These are phyloP conservation scores for Clarireedia paspali DNA, from an alignment of 2,329 filamentous ascomycete genomes.

Conservation along the genomic window DNA sequence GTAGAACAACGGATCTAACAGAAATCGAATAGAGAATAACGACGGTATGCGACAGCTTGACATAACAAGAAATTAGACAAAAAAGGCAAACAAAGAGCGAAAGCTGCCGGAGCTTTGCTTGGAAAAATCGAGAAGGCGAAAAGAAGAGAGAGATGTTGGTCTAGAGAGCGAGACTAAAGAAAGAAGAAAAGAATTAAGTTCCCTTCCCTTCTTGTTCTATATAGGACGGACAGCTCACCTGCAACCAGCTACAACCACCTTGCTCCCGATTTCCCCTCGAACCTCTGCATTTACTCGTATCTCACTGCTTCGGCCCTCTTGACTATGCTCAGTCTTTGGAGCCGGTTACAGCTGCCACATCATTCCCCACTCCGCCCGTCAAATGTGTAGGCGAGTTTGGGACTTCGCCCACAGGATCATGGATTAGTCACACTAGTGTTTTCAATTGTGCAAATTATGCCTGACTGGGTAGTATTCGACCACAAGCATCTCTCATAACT, in stretches of 20 bases:
- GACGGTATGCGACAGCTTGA: background rate
- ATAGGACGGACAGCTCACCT: background rate
- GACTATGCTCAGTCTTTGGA: background rate
- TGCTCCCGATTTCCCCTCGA: background rate
- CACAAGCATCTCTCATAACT: too few species aligned
- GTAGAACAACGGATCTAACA: background rate
- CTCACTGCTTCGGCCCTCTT: background rate
- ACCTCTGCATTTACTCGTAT: background rate
- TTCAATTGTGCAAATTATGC: constrained; percentile 14
- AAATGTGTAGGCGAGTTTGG: constrained; percentile 25
- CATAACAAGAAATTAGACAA: constrained; percentile 21
- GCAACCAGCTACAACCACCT: background rate
- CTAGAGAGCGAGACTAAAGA: constrained; percentile 25
- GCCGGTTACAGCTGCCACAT: constrained; percentile 4
- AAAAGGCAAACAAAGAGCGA: constrained; percentile 18
- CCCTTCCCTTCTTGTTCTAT: constrained; percentile 4
- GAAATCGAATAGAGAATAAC: too few species aligned
- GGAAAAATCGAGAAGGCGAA: background rate
- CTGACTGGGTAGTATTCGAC: too few species aligned
- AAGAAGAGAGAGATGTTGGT: constrained; percentile 20
- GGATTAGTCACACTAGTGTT: constrained; percentile 25
- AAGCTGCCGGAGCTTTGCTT: constrained; percentile 43
- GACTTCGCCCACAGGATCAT: constrained; percentile 22
- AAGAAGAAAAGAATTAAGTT: constrained; percentile 2
- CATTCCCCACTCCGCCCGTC: constrained; percentile 14